These are phyloP conservation scores for Teratosphaeria gauchensis DNA, from an alignment of 2,329 filamentous ascomycete genomes.

Conservation along the genomic window DNA sequence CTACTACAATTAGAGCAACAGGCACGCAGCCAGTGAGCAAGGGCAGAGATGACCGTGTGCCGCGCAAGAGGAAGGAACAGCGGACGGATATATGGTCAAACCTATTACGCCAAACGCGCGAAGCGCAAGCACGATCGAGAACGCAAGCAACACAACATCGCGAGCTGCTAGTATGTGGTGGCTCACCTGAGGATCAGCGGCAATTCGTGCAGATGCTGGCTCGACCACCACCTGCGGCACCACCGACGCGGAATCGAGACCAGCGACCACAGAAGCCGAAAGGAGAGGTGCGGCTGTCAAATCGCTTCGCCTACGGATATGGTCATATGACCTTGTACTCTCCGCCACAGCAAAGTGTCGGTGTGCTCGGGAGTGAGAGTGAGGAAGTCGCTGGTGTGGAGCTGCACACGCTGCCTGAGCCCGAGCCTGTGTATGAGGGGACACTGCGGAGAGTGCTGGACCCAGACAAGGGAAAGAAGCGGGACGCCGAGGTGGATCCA, in stretches of 20 bases:
- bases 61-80: slow-evolving; percentile 16
- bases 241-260: slow-evolving; percentile 15
- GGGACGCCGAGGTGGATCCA: slow-evolving; percentile 8
- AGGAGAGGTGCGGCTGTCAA: slow-evolving; percentile 24
- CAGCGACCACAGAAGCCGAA: slow-evolving; percentile 13
- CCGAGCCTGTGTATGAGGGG: slow-evolving; percentile 20
- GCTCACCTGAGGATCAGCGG: slow-evolving; percentile 22
- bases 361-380: slow-evolving; percentile 20
- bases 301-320: slow-evolving; percentile 26
- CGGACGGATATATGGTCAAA: slow-evolving; percentile 26
- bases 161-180: slow-evolving; percentile 22
- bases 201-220: slow-evolving; percentile 18
- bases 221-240: slow-evolving; percentile 18
- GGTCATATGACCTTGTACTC: slow-evolving; percentile 25
- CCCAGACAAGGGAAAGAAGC: slow-evolving; percentile 5
- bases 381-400: slow-evolving; percentile 24
- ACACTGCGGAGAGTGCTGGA: slow-evolving; percentile 18
- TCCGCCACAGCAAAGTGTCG: slow-evolving; percentile 17
- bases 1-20: background rate
- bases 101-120: slow-evolving; percentile 25
- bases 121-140: slow-evolving; percentile 25
- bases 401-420: slow-evolving; percentile 23
- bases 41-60: background rate
- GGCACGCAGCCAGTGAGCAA: background rate
- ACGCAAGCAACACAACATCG: slow-evolving; percentile 23